A percentile compares a stretch with the other conserved stretches of the same genome.
phyloP scores from a whole-genome alignment of 495 filamentous ascomycete genomes.

The Penicillium silybi region DNA sequence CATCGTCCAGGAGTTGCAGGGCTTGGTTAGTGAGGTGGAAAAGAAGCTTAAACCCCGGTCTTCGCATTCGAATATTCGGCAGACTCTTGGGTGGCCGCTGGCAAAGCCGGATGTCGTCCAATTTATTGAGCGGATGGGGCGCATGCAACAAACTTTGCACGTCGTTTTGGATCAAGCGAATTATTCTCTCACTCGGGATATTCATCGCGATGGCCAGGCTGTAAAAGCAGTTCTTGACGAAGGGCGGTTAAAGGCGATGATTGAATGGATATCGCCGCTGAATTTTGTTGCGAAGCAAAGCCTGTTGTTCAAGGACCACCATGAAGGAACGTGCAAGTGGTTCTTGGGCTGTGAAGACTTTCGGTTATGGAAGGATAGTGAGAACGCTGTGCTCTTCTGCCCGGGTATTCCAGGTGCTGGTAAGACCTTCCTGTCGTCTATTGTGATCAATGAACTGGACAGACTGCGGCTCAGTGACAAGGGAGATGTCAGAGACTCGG shows the following conservation, averaged over 20 bases:
- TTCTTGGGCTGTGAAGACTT: constrained; percentile 1
- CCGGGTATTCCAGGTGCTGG: constrained; percentile 1
- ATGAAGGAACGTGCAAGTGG: constrained; percentile 4
- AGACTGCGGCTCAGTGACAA: constrained; percentile 4
- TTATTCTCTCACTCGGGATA: constrained; percentile 1
- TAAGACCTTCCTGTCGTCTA: constrained; percentile 1
- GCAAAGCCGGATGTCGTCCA: not conserved
- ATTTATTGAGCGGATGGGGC: not conserved
- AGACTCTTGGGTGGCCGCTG: constrained; percentile 2
- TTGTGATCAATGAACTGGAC: constrained; percentile 4
- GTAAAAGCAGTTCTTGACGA: not conserved
- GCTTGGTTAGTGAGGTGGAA: constrained; percentile 1
- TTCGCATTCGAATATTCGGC: not conserved
- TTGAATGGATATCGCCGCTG: constrained; percentile 1
- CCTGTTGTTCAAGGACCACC: constrained; percentile 2
- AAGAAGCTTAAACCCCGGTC: constrained; percentile 1
- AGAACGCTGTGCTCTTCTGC: constrained; percentile 1
- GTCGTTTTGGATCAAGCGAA: not conserved
- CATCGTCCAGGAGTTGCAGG: not conserved
- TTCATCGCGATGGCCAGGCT: constrained; percentile 1
- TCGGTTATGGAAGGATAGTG: not conserved
- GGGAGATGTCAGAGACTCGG: not conserved
- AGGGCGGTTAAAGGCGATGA: constrained; percentile 3
- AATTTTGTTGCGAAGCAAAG: constrained; percentile 5
- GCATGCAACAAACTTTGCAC: constrained; percentile 3